These are phyloP conservation scores for Nitzschia palea DNA, from an alignment of 108 stramenopile species.

Conservation along the genomic window DNA sequence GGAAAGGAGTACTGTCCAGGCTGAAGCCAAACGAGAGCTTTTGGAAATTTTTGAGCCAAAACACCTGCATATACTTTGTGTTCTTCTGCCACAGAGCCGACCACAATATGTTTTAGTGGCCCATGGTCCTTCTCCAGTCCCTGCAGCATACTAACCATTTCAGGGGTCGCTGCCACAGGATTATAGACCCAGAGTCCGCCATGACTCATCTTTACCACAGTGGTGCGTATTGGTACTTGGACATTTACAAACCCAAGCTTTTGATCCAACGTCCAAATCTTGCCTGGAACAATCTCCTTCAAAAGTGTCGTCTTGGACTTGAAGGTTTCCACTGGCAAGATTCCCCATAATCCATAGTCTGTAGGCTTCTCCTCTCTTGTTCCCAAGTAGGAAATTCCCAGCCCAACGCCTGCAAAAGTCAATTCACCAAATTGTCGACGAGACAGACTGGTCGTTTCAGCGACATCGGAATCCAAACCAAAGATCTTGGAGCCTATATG, in stretches of 20 bases:
- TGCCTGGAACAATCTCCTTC: constrained; percentile 71
- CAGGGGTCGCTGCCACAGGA: constrained; percentile 90
- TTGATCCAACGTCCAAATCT: constrained; percentile 94
- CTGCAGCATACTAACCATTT: constrained; percentile 60
- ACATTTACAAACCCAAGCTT: constrained; percentile 94
- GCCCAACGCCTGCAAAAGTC: constrained; percentile 55
- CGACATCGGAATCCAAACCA: background rate
- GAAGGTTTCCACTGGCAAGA: constrained; percentile 91
- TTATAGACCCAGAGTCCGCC: constrained; percentile 90
- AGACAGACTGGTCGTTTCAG: constrained; percentile 26
- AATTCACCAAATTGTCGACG: constrained; percentile 63
- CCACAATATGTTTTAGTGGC: constrained; percentile 84
- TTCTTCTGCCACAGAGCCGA: constrained; percentile 90
- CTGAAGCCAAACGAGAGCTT: constrained; percentile 78
- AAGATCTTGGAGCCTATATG: background rate
- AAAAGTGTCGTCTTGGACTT: constrained; percentile 82
- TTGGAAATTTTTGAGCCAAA: constrained; percentile 84
- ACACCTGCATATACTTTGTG: constrained; percentile 94
- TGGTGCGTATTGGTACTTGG: constrained; percentile 90
- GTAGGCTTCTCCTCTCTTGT: constrained; percentile 68
- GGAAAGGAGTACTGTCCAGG: constrained; percentile 92
- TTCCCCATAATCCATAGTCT: constrained; percentile 88
- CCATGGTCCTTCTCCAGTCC: constrained; percentile 69
- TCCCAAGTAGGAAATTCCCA: constrained; percentile 61
- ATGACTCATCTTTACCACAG: constrained; percentile 65